Evolutionary conservation across 106 monocot genomes (phyloP).

Genomic region (Phalaenopsis equestris): DNA sequence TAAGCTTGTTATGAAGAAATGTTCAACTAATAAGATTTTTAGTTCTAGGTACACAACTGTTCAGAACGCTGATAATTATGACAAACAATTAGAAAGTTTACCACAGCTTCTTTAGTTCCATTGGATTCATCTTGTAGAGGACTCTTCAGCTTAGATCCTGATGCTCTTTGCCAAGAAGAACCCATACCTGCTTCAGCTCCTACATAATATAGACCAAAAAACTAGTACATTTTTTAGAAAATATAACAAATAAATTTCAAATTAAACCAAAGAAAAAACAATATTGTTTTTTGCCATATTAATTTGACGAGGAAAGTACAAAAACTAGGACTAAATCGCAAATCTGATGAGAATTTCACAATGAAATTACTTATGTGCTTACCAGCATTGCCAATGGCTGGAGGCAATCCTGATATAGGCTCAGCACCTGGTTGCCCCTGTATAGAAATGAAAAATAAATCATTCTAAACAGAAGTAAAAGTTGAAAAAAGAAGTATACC

Average conservation of each 20-base stretch:
- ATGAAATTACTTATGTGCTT: constrained; percentile 36
- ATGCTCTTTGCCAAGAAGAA: constrained; percentile 40
- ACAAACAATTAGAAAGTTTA: constrained; percentile 17
- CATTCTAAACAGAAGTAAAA: too few relatives aligned
- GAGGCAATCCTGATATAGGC: constrained; percentile 48
- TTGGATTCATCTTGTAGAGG: constrained; percentile 48
- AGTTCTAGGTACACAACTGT: too few relatives aligned
- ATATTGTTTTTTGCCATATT: too few relatives aligned
- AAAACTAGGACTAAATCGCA: too few relatives aligned
- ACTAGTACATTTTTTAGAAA: too few relatives aligned
- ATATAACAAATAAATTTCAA: too few relatives aligned
- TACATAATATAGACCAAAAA: constrained; percentile 11
- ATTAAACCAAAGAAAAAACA: too few relatives aligned
- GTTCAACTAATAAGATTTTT: too few relatives aligned
- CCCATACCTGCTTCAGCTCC: constrained; percentile 60
- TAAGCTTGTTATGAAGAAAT: too few relatives aligned
- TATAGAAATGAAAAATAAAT: constrained; percentile 2
- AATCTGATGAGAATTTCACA: too few relatives aligned
- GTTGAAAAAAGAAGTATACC: background rate
- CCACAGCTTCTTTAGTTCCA: constrained; percentile 61
- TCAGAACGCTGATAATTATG: too few relatives aligned
- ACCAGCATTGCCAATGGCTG: constrained; percentile 24
- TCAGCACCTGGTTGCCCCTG: constrained; percentile 42
- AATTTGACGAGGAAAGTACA: too few relatives aligned
- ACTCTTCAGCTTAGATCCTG: constrained; percentile 67